These are phyloP conservation scores for Kwoniella mangroviensis DNA, from an alignment of 768 basidiomycete genomes.

Conservation along the genomic window DNA sequence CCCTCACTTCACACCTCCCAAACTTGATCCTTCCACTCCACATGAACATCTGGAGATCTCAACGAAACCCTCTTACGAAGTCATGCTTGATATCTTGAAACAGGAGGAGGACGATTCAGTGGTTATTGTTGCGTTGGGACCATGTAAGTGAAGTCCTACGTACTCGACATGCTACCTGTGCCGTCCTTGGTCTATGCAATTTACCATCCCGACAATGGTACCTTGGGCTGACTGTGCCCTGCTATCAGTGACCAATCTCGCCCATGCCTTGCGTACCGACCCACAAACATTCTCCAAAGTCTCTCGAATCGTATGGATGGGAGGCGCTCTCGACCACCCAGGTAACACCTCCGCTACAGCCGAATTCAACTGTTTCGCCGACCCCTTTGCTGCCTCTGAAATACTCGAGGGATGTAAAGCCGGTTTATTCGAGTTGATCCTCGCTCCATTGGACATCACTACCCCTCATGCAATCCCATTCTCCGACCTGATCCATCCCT, in stretches of 20 bases:
- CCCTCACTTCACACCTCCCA: slow-evolving; percentile 54
- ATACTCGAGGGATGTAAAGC: slow-evolving; percentile 64
- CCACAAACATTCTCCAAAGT: slow-evolving; percentile 64
- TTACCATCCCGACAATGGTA: not conserved
- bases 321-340: slow-evolving; percentile 88
- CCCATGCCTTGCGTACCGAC: slow-evolving; percentile 67
- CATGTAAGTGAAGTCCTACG: slow-evolving; percentile 41
- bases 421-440: slow-evolving; percentile 57
- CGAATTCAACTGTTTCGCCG: slow-evolving; percentile 82
- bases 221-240: not conserved
- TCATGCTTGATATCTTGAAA: slow-evolving; percentile 53
- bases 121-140: slow-evolving; percentile 56
- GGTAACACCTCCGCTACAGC: slow-evolving; percentile 81
- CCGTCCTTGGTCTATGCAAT: too few relatives aligned
- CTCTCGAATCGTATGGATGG: slow-evolving; percentile 81
- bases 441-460: slow-evolving; percentile 79
- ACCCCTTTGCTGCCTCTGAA: slow-evolving; percentile 79
- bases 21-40: slow-evolving; percentile 11
- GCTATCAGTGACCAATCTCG: slow-evolving; percentile 73
- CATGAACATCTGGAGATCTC: slow-evolving; percentile 51
- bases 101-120: slow-evolving; percentile 50
- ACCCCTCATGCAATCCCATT: slow-evolving; percentile 79
- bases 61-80: slow-evolving; percentile 44
- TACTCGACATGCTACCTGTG: not conserved
- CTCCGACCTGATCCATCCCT: slow-evolving; percentile 65